phyloP scores from a whole-genome alignment of 805 yeast genomes.

The Ogataea saltuana region DNA sequence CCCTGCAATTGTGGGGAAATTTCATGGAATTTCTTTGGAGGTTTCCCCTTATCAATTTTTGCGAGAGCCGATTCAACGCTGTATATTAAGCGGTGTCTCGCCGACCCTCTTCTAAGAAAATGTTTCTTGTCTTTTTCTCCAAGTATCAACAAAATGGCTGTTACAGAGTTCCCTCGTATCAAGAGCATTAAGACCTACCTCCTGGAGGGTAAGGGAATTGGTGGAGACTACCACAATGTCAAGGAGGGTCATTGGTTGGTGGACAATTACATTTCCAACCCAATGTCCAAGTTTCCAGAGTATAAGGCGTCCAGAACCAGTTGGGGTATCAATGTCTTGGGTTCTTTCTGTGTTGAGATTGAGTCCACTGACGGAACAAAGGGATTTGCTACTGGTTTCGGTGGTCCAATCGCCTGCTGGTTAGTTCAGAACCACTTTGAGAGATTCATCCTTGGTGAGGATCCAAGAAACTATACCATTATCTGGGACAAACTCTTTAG shows the following conservation, averaged over 20 bases:
- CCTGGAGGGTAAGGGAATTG: conserved; percentile 45
- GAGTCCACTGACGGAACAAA: conserved; percentile 50
- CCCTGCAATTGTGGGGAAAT: too few relatives aligned
- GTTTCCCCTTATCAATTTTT: too few relatives aligned
- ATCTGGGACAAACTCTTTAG: conserved; percentile 52
- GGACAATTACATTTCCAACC: conserved; percentile 47
- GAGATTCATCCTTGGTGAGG: conserved; percentile 47
- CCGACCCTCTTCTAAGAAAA: too few relatives aligned
- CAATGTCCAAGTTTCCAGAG: conserved; percentile 50
- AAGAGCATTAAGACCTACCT: conserved; percentile 44
- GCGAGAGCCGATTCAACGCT: too few relatives aligned
- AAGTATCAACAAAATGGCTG: conserved; percentile 21
- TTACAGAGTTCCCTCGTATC: conserved; percentile 43
- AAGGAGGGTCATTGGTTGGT: conserved; percentile 51
- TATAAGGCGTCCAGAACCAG: conserved; percentile 46
- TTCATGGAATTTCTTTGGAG: too few relatives aligned
- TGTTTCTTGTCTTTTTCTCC: background rate
- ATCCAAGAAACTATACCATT: conserved; percentile 47
- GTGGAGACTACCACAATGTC: conserved; percentile 54
- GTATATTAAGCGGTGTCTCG: too few relatives aligned
- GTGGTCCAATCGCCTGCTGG: conserved; percentile 54
- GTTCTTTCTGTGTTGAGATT: conserved; percentile 50
- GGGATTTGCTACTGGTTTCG: conserved; percentile 54
- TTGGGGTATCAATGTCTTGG: conserved; percentile 54
- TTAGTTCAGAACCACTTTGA: conserved; percentile 46